Percentiles rank a stretch among this genome's conserved stretches.
phyloP scores from a whole-genome alignment of 2,329 filamentous ascomycete species.

The Colletotrichum sp. region DNA sequence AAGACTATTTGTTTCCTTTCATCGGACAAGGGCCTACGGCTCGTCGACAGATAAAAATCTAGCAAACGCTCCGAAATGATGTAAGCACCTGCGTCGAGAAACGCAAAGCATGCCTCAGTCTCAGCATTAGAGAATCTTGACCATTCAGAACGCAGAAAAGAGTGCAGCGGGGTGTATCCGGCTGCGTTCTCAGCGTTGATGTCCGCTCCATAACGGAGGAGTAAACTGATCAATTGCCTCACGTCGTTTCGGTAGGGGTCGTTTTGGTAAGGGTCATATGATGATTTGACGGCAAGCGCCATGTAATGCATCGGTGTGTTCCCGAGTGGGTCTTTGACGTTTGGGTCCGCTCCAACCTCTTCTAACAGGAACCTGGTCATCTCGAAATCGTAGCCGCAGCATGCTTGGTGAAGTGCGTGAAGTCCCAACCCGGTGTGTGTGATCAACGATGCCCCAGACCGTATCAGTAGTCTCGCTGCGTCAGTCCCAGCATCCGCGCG shows the following conservation, averaged over 20 bases:
- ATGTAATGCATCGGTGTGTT: background rate
- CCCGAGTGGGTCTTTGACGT: background rate
- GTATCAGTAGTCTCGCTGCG: background rate
- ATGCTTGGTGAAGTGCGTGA: background rate
- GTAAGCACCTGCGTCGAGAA: background rate
- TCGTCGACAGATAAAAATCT: background rate
- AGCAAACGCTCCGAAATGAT: background rate
- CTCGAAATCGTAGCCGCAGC: background rate
- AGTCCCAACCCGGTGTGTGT: background rate
- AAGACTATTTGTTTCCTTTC: background rate
- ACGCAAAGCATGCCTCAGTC: background rate
- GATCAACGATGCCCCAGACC: background rate
- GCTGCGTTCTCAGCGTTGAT: background rate
- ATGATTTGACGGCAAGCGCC: background rate
- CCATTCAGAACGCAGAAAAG: background rate
- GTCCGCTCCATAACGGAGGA: background rate
- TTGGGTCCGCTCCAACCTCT: background rate
- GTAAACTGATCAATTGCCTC: background rate
- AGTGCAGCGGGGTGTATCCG: background rate
- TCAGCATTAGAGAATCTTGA: background rate
- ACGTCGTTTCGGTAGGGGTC: background rate
- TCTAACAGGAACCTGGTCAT: background rate
- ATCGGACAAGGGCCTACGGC: background rate
- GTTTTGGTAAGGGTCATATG: background rate
- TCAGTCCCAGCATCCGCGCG: background rate